Evolutionary conservation across 306 rosid genomes (phyloP), one percentile per base, ranked within the genome.

Genomic region (Acacia melanoxylon): DNA sequence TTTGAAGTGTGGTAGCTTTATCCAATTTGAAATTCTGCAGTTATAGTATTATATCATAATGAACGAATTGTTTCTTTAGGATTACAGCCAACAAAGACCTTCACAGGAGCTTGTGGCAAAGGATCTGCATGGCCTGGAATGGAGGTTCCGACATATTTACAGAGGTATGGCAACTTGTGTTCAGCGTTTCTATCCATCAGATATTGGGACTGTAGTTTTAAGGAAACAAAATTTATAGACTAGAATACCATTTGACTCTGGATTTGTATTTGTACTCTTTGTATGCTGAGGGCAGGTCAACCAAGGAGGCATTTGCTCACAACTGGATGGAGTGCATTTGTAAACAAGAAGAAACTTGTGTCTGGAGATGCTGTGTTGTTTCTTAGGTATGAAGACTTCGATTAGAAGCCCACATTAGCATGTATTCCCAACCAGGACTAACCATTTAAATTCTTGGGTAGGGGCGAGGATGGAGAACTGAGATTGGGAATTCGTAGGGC

Each of bases 311-410:
- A 96, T 90, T 94, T 96, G 92, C 97, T 96, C 42, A 96, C 99
- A 51, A 93, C 99, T 31, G 99, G 99, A 40, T 96, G 99, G 99
- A 96, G 99, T 85, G 99, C 97, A 4, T 96, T 93, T 81, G 99
- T 96, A 40, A 96, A 96, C 92, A 96, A 96, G 93, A 96, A 93
- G 90, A 92, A 92, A 93, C 97, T 96, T 5, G 93, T 91, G 66
- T 96, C 99, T 42, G 99, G 99, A 16, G 99, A 96, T 87, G 99
- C 99, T 42, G 99, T 96, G 68, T 91, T 96, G 74, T 96, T 96
- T 77, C 97, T 96, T 19, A 90, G 99, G 99, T 95, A 92, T 22
- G 75, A 54, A 65, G 62, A 31, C 27, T 62, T 48, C 11, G 31
- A 15, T 48, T 73, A 83, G 97, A 95, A 79, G 97, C 98, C 19